Evolutionary conservation across 2,329 filamentous ascomycete species (phyloP).

Genomic region (Fusarium agapanthi): DNA sequence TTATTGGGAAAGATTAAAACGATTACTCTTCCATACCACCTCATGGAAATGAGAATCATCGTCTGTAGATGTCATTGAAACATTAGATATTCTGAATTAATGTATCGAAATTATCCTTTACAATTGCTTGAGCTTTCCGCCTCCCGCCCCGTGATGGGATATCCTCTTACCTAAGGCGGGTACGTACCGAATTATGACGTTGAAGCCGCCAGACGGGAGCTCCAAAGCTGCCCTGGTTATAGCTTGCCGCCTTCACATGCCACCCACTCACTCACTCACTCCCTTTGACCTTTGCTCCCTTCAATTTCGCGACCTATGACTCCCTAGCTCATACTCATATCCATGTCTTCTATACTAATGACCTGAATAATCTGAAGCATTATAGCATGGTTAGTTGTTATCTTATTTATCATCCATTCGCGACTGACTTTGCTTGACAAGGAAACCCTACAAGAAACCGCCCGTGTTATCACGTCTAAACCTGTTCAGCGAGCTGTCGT

Average conservation of each 20-base stretch:
- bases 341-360: slow-evolving; percentile 8
- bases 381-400: slow-evolving; percentile 30
- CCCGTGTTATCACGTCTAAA: slow-evolving; percentile 57
- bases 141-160: neutral
- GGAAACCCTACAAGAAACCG: slow-evolving; percentile 50
- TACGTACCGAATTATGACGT: slow-evolving; percentile 39
- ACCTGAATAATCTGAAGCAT: neutral
- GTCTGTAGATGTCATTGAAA: neutral
- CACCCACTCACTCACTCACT: slow-evolving; percentile 2
- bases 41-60: neutral
- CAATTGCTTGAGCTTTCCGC: neutral
- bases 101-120: neutral
- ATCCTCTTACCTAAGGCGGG: neutral
- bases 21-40: slow-evolving; percentile 19
- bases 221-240: slow-evolving; percentile 1
- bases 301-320: neutral
- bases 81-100: neutral
- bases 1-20: slow-evolving; percentile 33
- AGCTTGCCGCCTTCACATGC: slow-evolving; percentile 36
- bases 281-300: slow-evolving; percentile 9
- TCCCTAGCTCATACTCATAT: slow-evolving; percentile 1
- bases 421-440: slow-evolving; percentile 26
- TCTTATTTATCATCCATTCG: neutral
- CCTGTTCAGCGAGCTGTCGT: slow-evolving; percentile 60
- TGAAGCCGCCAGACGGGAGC: slow-evolving; percentile 24